Evolutionary conservation across 163 green algal genomes (phyloP).

Genomic region (Picocystis sp.): DNA sequence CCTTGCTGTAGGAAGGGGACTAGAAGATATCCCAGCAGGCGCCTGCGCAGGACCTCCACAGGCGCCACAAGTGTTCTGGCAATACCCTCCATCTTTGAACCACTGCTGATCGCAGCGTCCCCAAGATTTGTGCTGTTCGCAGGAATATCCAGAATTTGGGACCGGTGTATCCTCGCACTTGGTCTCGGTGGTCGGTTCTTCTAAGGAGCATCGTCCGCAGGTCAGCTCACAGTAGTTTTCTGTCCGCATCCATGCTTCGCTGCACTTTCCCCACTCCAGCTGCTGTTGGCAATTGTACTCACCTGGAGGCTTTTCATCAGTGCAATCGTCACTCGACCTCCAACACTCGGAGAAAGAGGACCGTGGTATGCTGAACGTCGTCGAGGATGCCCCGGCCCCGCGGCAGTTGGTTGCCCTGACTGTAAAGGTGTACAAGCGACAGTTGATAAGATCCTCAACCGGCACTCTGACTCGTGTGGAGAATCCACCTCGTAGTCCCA

Average conservation of each 20-base stretch:
- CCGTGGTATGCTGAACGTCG: no score
- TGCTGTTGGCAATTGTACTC: constrained; percentile 27
- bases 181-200: neutral
- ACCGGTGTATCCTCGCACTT: no score
- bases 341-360: no score
- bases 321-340: no score
- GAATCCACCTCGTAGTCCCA: no score
- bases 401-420: no score
- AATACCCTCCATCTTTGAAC: constrained; percentile 22
- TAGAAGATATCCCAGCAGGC: no score
- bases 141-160: constrained; percentile 15
- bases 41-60: neutral
- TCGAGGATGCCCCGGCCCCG: no score
- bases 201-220: constrained; percentile 9
- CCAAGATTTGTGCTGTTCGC: constrained; percentile 24
- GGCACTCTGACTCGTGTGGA: no score
- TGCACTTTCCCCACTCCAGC: constrained; percentile 24
- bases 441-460: no score
- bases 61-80: constrained; percentile 16
- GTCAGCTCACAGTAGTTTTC: constrained; percentile 23
- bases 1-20: no score
- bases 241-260: constrained; percentile 17
- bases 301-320: constrained; percentile 5
- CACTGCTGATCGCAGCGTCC: constrained; percentile 22
- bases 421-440: no score